Evolutionary conservation across 305 asterid genomes (phyloP).

Genomic region (Lippia alba): DNA sequence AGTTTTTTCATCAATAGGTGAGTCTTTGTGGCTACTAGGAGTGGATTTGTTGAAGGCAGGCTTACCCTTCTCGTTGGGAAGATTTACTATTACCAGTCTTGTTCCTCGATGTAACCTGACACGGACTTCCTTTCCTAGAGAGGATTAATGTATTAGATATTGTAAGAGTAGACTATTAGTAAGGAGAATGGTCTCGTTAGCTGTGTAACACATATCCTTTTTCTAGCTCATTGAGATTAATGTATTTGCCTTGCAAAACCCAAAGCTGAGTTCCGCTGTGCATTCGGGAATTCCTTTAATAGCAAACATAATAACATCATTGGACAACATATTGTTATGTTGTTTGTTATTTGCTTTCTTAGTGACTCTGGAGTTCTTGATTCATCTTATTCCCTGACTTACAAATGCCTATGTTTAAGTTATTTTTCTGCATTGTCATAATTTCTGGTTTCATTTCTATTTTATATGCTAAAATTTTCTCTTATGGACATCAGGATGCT

Average conservation of each 20-base stretch:
- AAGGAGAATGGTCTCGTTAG: slow-evolving; percentile 20
- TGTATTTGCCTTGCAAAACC: slow-evolving; percentile 26
- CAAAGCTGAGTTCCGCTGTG: slow-evolving; percentile 33
- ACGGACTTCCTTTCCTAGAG: slow-evolving; percentile 19
- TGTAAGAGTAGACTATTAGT: slow-evolving; percentile 32
- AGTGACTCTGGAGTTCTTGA: background rate
- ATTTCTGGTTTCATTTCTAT: slow-evolving; percentile 2
- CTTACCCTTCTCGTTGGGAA: slow-evolving; percentile 39
- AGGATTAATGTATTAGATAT: slow-evolving; percentile 34
- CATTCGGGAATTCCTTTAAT: slow-evolving; percentile 24
- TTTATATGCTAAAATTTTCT: background rate
- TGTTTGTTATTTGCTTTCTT: slow-evolving; percentile 23
- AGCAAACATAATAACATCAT: slow-evolving; percentile 13
- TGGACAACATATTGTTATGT: slow-evolving; percentile 13
- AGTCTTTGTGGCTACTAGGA: slow-evolving; percentile 51
- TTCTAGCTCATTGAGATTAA: slow-evolving; percentile 29
- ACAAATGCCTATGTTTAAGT: background rate
- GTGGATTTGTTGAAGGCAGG: slow-evolving; percentile 61
- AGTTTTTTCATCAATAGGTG: slow-evolving; percentile 64
- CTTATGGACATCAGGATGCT: background rate
- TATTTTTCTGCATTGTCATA: background rate
- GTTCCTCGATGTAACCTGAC: slow-evolving; percentile 28
- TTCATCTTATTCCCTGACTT: slow-evolving; percentile 15
- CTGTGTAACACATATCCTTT: slow-evolving; percentile 28
- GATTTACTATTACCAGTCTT: slow-evolving; percentile 32